These are phyloP conservation scores for Botrytis fragariae DNA, from an alignment of 2,329 filamentous ascomycete species.

Conservation along the genomic window DNA sequence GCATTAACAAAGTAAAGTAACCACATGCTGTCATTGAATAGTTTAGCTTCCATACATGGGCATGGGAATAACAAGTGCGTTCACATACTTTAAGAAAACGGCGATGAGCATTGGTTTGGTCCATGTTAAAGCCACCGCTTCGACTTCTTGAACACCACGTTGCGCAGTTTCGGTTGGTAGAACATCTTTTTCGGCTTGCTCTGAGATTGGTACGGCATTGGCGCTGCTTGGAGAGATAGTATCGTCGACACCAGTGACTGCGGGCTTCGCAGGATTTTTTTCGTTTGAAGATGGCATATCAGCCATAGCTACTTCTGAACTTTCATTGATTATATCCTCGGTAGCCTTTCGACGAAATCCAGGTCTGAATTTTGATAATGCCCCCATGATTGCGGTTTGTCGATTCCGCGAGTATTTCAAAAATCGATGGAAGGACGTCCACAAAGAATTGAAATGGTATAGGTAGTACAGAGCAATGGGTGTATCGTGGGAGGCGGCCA, in stretches of 20 bases:
- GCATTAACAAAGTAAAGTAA: conserved; percentile 45
- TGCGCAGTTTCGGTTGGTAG: conserved; percentile 30
- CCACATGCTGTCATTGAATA: conserved; percentile 44
- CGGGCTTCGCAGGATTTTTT: conserved; percentile 7
- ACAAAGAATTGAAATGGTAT: background rate
- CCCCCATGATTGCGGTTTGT: conserved; percentile 24
- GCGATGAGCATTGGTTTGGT: conserved; percentile 47
- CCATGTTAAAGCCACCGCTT: conserved; percentile 53
- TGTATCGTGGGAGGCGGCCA: background rate
- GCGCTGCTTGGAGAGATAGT: background rate
- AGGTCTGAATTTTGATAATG: conserved; percentile 23
- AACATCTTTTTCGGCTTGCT: conserved; percentile 24
- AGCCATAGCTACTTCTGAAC: conserved; percentile 12
- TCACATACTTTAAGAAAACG: conserved; percentile 47
- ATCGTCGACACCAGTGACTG: background rate
- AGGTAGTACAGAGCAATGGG: background rate
- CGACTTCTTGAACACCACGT: conserved; percentile 49
- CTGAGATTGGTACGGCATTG: background rate
- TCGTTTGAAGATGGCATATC: conserved; percentile 18
- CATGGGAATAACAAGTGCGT: background rate
- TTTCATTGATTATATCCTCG: conserved; percentile 20
- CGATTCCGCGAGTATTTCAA: conserved; percentile 5
- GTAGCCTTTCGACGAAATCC: conserved; percentile 19
- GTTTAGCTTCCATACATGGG: conserved; percentile 10
- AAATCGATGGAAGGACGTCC: background rate